Evolutionary conservation across 768 basidiomycete species (phyloP).

Genomic region (Kwoniella bestiolae): DNA sequence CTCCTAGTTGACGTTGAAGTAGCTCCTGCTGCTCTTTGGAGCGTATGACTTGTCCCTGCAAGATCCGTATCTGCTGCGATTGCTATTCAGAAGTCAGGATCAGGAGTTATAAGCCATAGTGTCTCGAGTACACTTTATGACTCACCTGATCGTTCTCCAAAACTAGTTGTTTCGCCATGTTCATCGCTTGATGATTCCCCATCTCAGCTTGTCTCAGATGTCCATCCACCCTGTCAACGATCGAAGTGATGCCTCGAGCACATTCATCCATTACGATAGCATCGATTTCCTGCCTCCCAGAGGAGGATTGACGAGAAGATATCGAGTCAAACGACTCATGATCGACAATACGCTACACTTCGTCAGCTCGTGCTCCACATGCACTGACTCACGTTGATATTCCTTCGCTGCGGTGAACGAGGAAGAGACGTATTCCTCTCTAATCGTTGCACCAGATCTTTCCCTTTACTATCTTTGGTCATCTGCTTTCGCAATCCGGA

Average conservation of each 20-base stretch:
- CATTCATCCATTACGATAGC: conserved; percentile 40
- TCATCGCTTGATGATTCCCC: conserved; percentile 28
- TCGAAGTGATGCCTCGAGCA: conserved; percentile 26
- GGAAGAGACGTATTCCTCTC: conserved; percentile 47
- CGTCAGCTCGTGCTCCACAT: conserved; percentile 7
- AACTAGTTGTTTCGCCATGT: conserved; percentile 17
- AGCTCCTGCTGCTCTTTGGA: conserved; percentile 75
- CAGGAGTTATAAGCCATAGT: neutral
- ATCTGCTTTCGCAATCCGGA: conserved; percentile 40
- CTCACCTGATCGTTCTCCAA: conserved; percentile 27
- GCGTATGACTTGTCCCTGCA: conserved; percentile 66
- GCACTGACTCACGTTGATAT: conserved; percentile 51
- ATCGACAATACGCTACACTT: conserved; percentile 40
- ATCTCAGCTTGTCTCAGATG: conserved; percentile 26
- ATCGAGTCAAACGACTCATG: conserved; percentile 16
- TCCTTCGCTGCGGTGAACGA: conserved; percentile 54
- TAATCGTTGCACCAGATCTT: conserved; percentile 23
- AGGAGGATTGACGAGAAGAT: conserved; percentile 14
- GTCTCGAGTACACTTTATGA: no score
- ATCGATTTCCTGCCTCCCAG: conserved; percentile 35
- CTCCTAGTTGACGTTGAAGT: conserved; percentile 74
- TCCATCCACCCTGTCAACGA: conserved; percentile 41
- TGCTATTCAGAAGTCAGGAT: conserved; percentile 2
- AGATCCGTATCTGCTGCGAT: conserved; percentile 65
- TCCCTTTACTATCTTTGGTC: conserved; percentile 26